A percentile compares a stretch with the other conserved stretches of the same genome.
These are phyloP conservation scores for Colletotrichum trifolii DNA, from an alignment of 2,329 filamentous ascomycete genomes.

Conservation along the genomic window DNA sequence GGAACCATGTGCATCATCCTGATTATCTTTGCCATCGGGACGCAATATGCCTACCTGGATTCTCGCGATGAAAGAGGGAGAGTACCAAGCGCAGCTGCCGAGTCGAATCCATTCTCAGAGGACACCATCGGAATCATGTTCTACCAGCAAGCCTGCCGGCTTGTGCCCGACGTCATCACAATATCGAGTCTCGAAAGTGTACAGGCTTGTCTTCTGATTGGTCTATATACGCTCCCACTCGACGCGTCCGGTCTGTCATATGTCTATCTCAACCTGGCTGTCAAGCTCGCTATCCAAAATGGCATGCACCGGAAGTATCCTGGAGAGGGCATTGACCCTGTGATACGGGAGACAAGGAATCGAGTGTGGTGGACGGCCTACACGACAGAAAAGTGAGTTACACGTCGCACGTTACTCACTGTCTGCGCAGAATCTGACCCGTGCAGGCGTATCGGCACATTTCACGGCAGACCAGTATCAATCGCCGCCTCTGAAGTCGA, in stretches of 20 bases:
- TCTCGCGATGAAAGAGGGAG: slow-evolving; percentile 38
- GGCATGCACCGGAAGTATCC: slow-evolving; percentile 67
- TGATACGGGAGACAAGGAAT: slow-evolving; percentile 63
- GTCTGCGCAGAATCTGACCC: slow-evolving; percentile 27
- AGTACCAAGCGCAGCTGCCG: slow-evolving; percentile 34
- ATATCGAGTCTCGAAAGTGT: slow-evolving; percentile 67
- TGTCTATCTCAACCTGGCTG: slow-evolving; percentile 65
- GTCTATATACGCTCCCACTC: slow-evolving; percentile 64
- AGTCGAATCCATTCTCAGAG: slow-evolving; percentile 51
- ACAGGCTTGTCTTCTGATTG: slow-evolving; percentile 66
- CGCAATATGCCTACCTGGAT: slow-evolving; percentile 62
- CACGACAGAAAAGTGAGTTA: slow-evolving; percentile 62
- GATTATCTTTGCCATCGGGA: slow-evolving; percentile 61
- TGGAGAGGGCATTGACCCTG: slow-evolving; percentile 57
- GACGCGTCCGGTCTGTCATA: slow-evolving; percentile 68
- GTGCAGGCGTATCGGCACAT: slow-evolving; percentile 62
- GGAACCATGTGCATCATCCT: slow-evolving; percentile 57
- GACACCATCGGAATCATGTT: slow-evolving; percentile 66
- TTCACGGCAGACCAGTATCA: slow-evolving; percentile 66
- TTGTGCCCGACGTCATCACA: slow-evolving; percentile 67
- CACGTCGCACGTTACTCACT: accelerated
- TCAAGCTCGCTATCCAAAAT: slow-evolving; percentile 69
- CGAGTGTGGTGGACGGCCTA: slow-evolving; percentile 69
- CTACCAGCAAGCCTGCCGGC: slow-evolving; percentile 65
- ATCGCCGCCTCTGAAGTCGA: slow-evolving; percentile 64